A percentile compares a stretch with the other conserved stretches of the same genome.
Conservation (phyloP, 1,284 basidiomycete genomes). For the Apiotrichum gracile region DNA sequence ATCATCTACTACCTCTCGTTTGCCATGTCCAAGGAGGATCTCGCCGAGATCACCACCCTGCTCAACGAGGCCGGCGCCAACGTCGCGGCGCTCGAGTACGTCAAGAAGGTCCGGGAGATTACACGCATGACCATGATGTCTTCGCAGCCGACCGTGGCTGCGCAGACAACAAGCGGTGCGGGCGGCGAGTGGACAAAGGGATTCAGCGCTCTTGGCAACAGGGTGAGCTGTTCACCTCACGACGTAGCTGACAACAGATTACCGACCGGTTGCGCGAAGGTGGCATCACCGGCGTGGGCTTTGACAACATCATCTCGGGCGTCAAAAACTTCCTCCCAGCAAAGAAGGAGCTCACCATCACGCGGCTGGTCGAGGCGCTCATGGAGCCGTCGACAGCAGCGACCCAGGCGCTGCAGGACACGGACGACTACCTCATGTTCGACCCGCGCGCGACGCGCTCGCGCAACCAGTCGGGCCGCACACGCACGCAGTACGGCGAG, state of each 20-base stretch:
- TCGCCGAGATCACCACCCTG: conserved; percentile 80
- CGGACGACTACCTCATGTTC: conserved; percentile 91
- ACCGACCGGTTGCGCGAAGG: conserved; percentile 91
- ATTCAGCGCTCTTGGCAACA: conserved; percentile 85
- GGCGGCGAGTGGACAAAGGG: conserved; percentile 64
- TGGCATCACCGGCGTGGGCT: conserved; percentile 56
- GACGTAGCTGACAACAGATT: conserved; percentile 45
- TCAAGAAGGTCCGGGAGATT: conserved; percentile 85
- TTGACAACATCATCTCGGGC: conserved; percentile 93
- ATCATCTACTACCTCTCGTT: conserved; percentile 90
- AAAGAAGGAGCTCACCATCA: conserved; percentile 88
- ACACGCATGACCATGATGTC: conserved; percentile 80
- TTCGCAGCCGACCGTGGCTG: conserved; percentile 63
- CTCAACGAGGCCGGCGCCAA: conserved; percentile 74
- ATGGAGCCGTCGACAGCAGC: conserved; percentile 94
- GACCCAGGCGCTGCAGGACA: conserved; percentile 87
- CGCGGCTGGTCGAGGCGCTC: conserved; percentile 85
- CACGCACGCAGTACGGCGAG: conserved; percentile 64
- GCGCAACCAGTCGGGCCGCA: conserved; percentile 50
- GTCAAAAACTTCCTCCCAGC: conserved; percentile 98
- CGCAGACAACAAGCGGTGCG: conserved; percentile 26
- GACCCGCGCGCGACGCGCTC: conserved; percentile 73
- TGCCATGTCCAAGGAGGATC: conserved; percentile 74
- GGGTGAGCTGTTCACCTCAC: conserved; percentile 53
- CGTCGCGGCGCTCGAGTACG: conserved; percentile 83